Evolutionary conservation across 2,329 filamentous ascomycete species (phyloP).

Genomic region (Ceratocystis harringtonii): DNA sequence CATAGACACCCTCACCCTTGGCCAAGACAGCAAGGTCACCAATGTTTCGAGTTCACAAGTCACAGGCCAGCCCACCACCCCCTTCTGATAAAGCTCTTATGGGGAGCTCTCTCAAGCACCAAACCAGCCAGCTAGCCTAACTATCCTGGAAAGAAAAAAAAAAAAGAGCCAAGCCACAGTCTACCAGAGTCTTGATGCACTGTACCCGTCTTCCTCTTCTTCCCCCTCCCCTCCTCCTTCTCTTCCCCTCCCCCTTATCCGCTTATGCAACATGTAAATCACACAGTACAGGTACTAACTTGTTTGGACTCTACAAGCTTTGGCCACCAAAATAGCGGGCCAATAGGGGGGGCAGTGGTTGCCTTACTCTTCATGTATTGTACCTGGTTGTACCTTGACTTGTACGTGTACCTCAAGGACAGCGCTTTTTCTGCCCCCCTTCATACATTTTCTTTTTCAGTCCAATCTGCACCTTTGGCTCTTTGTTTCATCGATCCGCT

Average conservation of each 20-base stretch:
- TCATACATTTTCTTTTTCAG: neutral
- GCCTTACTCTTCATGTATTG: neutral
- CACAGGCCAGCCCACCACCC: neutral
- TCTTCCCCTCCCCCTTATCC: neutral
- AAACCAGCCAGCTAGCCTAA: no score
- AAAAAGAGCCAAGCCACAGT: neutral
- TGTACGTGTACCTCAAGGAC: neutral
- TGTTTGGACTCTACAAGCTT: conserved; percentile 3
- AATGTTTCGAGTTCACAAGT: conserved; percentile 3
- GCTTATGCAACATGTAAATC: conserved; percentile 5
- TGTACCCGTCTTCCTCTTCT: neutral
- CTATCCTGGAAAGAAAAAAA: no score
- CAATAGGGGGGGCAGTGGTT: neutral
- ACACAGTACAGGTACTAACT: neutral
- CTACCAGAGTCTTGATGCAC: neutral
- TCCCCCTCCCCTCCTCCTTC: neutral
- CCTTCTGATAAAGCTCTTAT: no score
- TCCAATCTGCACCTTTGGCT: neutral
- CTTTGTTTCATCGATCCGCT: neutral
- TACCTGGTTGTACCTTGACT: neutral
- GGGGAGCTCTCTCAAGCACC: no score
- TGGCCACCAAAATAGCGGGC: neutral
- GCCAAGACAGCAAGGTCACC: neutral
- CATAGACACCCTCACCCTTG: neutral
- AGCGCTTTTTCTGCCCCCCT: neutral